Conservation (phyloP, 1,139 yeast genomes). For the Taphrina wiesneri region DNA sequence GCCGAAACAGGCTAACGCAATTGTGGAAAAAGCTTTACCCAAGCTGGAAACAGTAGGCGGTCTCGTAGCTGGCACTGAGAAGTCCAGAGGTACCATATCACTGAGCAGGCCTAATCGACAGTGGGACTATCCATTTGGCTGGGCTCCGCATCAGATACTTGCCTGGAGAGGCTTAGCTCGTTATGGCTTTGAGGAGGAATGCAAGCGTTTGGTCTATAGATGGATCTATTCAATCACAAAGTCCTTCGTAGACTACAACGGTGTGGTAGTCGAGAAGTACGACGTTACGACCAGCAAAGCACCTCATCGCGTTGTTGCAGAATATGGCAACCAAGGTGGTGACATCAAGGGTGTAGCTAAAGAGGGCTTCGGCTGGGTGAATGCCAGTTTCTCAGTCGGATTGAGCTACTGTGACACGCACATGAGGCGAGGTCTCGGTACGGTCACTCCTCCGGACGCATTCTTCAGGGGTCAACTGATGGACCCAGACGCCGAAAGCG, state of each 20-base stretch:
- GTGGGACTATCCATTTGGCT: constrained; percentile 97
- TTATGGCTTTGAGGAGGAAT: constrained; percentile 68
- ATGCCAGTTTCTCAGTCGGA: constrained; percentile 79
- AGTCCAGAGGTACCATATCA: constrained; percentile 72
- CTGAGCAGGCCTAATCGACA: constrained; percentile 80
- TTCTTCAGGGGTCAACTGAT: constrained; percentile 50
- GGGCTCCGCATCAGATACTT: constrained; percentile 98
- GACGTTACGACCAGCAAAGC: constrained; percentile 80
- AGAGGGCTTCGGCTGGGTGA: constrained; percentile 96
- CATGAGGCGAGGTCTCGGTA: constrained; percentile 76
- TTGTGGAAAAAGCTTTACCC: constrained; percentile 63
- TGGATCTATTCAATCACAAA: constrained; percentile 90
- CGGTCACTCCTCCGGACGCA: constrained; percentile 75
- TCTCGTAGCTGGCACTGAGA: constrained; percentile 77
- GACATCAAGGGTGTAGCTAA: constrained; percentile 91
- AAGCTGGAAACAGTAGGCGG: constrained; percentile 88
- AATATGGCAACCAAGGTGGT: constrained; percentile 94
- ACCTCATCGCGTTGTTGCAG: constrained; percentile 93
- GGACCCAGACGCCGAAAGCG: constrained; percentile 3
- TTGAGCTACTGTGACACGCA: constrained; percentile 65
- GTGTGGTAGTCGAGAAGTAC: constrained; percentile 94
- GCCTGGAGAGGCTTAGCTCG: constrained; percentile 85
- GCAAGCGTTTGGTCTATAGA: constrained; percentile 73
- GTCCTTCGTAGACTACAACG: constrained; percentile 90
- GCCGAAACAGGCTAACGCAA: constrained; percentile 65